phyloP scores from a whole-genome alignment of 352 stramenopile species.

The Nothophytophthora sp. region DNA sequence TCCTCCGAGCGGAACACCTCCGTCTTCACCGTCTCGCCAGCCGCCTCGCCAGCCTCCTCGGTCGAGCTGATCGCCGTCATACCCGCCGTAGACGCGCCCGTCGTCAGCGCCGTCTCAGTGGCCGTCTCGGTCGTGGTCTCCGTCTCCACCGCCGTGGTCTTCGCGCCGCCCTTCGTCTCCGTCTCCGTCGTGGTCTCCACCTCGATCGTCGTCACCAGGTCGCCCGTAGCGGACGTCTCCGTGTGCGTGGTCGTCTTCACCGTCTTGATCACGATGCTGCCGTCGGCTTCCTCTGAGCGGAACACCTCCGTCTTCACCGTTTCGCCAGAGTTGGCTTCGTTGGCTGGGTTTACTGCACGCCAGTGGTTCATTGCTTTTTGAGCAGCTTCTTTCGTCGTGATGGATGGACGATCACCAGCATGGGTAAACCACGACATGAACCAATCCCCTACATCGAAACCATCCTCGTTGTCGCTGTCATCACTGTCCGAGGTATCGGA shows the following conservation, averaged over 20 bases:
- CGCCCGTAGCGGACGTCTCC: slow-evolving; percentile 2
- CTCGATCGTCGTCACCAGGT: slow-evolving; percentile 14
- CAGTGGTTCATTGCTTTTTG: slow-evolving; percentile 23
- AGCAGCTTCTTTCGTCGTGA: slow-evolving; percentile 27
- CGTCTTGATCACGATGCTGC: slow-evolving; percentile 10
- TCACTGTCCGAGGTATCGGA: slow-evolving; percentile 10
- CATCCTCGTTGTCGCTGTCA: slow-evolving; percentile 8
- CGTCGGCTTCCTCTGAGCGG: slow-evolving; percentile 11
- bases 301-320: slow-evolving; percentile 6
- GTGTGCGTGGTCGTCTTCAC: slow-evolving; percentile 3
- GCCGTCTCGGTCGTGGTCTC: slow-evolving; percentile 8
- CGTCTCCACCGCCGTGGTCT: slow-evolving; percentile 6
- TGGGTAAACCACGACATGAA: slow-evolving; percentile 31
- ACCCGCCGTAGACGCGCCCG: not conserved
- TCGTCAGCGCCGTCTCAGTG: slow-evolving; percentile 6
- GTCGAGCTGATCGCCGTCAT: slow-evolving; percentile 6
- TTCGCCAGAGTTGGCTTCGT: not conserved
- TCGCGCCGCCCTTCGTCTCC: slow-evolving; percentile 1
- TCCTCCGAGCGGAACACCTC: slow-evolving; percentile 8
- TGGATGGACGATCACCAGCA: slow-evolving; percentile 7
- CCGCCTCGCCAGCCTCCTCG: slow-evolving; percentile 2
- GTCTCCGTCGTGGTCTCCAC: slow-evolving; percentile 9
- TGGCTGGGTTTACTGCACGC: slow-evolving; percentile 2
- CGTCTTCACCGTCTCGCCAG: slow-evolving; percentile 9
- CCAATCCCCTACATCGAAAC: slow-evolving; percentile 28